Percentiles rank a stretch among this genome's conserved stretches.
Evolutionary conservation across 2,329 filamentous ascomycete species (phyloP).

Genomic region (Aschersonia sp.): DNA sequence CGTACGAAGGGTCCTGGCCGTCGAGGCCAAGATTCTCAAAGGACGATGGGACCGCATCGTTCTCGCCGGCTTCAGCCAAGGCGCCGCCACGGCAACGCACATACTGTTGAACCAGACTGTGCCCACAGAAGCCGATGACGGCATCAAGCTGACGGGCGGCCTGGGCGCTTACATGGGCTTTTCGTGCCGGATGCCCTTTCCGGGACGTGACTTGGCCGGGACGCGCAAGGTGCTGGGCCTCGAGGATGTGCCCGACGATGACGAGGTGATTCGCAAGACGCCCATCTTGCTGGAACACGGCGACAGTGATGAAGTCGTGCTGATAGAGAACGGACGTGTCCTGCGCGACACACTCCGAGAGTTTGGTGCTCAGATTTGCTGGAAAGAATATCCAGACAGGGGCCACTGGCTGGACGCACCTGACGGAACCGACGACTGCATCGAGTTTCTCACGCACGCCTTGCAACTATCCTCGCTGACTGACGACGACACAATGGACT

Average conservation of each 20-base stretch:
- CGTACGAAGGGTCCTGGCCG: constrained; percentile 16
- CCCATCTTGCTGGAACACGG: constrained; percentile 31
- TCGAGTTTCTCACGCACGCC: constrained; percentile 14
- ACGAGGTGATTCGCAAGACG: constrained; percentile 22
- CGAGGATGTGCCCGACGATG: constrained; percentile 8
- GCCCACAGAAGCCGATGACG: constrained; percentile 3
- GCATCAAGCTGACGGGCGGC: neutral
- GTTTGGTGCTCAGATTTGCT: constrained; percentile 23
- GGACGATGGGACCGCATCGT: constrained; percentile 24
- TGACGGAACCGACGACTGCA: constrained; percentile 25
- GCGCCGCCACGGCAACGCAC: constrained; percentile 24
- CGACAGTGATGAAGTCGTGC: constrained; percentile 25
- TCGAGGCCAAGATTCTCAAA: constrained; percentile 20
- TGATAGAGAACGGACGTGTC: constrained; percentile 19
- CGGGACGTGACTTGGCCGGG: constrained; percentile 13
- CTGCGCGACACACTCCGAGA: constrained; percentile 18
- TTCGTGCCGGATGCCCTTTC: constrained; percentile 21
- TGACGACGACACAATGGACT: no score
- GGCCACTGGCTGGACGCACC: constrained; percentile 30
- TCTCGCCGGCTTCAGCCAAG: constrained; percentile 31
- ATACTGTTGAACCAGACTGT: constrained; percentile 20
- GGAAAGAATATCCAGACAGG: constrained; percentile 26
- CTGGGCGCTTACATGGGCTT: constrained; percentile 23
- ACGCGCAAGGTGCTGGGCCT: constrained; percentile 18
- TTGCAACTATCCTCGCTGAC: no score